Evolutionary conservation across 2,329 filamentous ascomycete genomes (phyloP).

Genomic region (Ophiostoma populinum): DNA sequence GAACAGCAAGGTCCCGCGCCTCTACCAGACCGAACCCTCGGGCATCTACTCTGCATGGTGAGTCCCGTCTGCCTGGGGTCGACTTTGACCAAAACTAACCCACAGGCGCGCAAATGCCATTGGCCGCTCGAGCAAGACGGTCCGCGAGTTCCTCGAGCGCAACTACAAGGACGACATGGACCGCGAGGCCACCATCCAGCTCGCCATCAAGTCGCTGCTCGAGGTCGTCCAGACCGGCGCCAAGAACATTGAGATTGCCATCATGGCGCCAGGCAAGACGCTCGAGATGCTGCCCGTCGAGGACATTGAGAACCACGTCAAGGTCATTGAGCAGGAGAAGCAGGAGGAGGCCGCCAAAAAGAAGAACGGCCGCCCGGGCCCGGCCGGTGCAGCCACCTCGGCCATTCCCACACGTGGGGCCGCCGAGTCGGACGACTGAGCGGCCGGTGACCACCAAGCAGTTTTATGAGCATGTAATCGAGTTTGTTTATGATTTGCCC

Average conservation of each 20-base stretch:
- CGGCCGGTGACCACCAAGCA: not conserved
- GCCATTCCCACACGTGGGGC: conserved; percentile 54
- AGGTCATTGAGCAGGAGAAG: conserved; percentile 98
- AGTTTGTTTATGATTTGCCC: not conserved
- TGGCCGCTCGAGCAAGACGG: conserved; percentile 94
- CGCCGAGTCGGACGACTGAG: conserved; percentile 14
- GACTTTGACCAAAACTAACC: not conserved
- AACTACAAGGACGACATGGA: conserved; percentile 99
- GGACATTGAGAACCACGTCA: conserved; percentile 93
- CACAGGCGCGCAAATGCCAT: conserved; percentile 97
- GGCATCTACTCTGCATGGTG: conserved; percentile 99
- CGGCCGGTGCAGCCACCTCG: conserved; percentile 33
- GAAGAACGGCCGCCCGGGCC: conserved; percentile 67
- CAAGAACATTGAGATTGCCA: conserved; percentile 98
- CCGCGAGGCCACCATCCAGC: conserved; percentile 82
- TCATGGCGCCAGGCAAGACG: conserved; percentile 84
- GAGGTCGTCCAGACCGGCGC: conserved; percentile 97
- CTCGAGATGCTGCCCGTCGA: conserved; percentile 91
- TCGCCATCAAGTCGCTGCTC: conserved; percentile 93
- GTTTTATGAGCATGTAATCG: conserved; percentile 2
- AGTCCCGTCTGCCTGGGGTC: conserved; percentile 15
- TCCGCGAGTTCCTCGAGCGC: conserved; percentile 93
- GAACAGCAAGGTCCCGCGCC: conserved; percentile 67
- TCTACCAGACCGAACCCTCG: conserved; percentile 98
- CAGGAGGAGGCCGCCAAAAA: conserved; percentile 96